Evolutionary conservation across 805 yeast genomes (phyloP).

Genomic region (Myxozyma vanderwaltii): DNA sequence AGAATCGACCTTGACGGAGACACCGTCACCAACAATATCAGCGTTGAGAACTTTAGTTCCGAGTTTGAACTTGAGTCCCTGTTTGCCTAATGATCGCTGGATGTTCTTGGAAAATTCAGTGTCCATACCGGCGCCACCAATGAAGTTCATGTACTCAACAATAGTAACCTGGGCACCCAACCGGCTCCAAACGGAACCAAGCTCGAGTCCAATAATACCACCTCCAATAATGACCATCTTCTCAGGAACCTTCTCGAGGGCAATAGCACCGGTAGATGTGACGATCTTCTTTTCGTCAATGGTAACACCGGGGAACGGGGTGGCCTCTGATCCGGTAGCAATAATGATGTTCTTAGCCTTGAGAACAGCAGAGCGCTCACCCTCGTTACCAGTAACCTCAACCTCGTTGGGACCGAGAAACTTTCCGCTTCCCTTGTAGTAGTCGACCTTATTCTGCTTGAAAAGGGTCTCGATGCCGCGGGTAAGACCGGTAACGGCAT

Average conservation of each 20-base stretch:
- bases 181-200: constrained; percentile 97
- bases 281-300: constrained; percentile 97
- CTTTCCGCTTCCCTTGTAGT: constrained; percentile 91
- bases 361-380: constrained; percentile 68
- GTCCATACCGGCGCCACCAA: constrained; percentile 99
- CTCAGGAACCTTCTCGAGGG: constrained; percentile 88
- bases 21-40: constrained; percentile 83
- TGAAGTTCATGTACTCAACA: constrained; percentile 82
- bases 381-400: constrained; percentile 83
- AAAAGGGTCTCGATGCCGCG: constrained; percentile 92
- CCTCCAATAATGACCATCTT: constrained; percentile 93
- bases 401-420: constrained; percentile 79
- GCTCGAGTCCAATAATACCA: constrained; percentile 98
- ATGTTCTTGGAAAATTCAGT: constrained; percentile 87
- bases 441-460: constrained; percentile 92
- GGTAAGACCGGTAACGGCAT: constrained; percentile 84
- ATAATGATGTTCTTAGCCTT: constrained; percentile 86
- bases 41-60: constrained; percentile 91
- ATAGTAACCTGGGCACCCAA: constrained; percentile 95
- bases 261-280: constrained; percentile 88
- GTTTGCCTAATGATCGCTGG: constrained; percentile 88
- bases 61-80: constrained; percentile 90
- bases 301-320: constrained; percentile 97
- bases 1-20: constrained; percentile 83
- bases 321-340: constrained; percentile 98